These are phyloP conservation scores for Ceratocystis alfenasii DNA, from an alignment of 2,329 filamentous ascomycete genomes.

Conservation along the genomic window DNA sequence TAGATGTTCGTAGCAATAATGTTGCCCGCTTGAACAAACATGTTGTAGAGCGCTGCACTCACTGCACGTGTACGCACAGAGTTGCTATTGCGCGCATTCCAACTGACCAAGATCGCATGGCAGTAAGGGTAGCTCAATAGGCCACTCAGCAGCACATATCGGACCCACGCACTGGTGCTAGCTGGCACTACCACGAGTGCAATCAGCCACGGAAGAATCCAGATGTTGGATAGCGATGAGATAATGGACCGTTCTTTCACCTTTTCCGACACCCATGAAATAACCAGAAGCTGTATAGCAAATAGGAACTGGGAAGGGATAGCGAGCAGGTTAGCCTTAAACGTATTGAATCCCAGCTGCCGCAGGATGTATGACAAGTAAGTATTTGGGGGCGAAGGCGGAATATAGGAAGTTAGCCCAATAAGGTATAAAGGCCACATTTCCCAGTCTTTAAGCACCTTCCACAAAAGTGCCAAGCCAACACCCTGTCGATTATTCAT, in stretches of 20 bases:
- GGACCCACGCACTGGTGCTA: slow-evolving; percentile 33
- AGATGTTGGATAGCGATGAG: slow-evolving; percentile 37
- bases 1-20: slow-evolving; percentile 41
- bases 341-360: slow-evolving; percentile 35
- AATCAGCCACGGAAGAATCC: slow-evolving; percentile 40
- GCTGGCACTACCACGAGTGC: slow-evolving; percentile 33
- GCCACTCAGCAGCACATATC: slow-evolving; percentile 31
- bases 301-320: slow-evolving; percentile 37
- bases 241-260: slow-evolving; percentile 36
- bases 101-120: slow-evolving; percentile 38
- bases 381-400: slow-evolving; percentile 32
- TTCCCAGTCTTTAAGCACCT: slow-evolving; percentile 45
- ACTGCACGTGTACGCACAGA: slow-evolving; percentile 38
- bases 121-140: slow-evolving; percentile 39
- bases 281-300: slow-evolving; percentile 36
- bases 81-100: slow-evolving; percentile 38
- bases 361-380: slow-evolving; percentile 38
- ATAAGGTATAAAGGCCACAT: slow-evolving; percentile 47
- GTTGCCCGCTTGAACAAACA: slow-evolving; percentile 35
- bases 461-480: slow-evolving; percentile 37
- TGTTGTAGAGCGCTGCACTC: slow-evolving; percentile 40
- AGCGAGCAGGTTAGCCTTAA: slow-evolving; percentile 36
- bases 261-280: slow-evolving; percentile 36
- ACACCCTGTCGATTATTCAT: slow-evolving; percentile 46
- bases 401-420: slow-evolving; percentile 38